Percentiles rank a stretch among this genome's conserved stretches.
These are phyloP conservation scores for Penicillium bovifimosum DNA, from an alignment of 495 filamentous ascomycete genomes.

Conservation along the genomic window DNA sequence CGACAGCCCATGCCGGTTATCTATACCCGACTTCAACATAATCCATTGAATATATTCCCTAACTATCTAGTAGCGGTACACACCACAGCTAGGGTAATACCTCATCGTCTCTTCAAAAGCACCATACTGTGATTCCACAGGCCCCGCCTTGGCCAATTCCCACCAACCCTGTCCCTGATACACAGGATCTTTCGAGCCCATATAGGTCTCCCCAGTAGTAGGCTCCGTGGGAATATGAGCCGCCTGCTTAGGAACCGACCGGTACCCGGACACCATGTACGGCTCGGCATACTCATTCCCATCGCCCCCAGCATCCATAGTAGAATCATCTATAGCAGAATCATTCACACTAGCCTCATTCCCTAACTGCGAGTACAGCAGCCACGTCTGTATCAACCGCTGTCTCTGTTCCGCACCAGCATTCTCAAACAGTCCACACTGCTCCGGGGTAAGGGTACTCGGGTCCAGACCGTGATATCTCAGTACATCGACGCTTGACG, in stretches of 20 bases:
- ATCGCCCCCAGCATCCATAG: conserved; percentile 25
- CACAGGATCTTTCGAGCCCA: conserved; percentile 55
- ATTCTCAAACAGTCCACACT: conserved; percentile 56
- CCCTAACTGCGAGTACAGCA: conserved; percentile 44
- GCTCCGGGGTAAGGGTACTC: conserved; percentile 46
- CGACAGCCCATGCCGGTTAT: background rate
- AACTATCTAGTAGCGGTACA: background rate
- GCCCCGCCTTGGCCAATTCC: conserved; percentile 36
- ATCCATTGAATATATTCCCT: background rate
- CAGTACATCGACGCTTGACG: conserved; percentile 28
- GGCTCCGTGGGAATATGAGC: conserved; percentile 20
- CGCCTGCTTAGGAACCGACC: conserved; percentile 38
- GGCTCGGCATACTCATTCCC: conserved; percentile 49
- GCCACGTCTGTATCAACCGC: conserved; percentile 63
- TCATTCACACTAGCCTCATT: conserved; percentile 19
- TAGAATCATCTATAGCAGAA: conserved; percentile 45
- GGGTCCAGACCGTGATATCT: conserved; percentile 50
- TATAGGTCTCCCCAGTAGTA: conserved; percentile 44
- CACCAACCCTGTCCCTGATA: conserved; percentile 48
- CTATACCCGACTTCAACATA: background rate
- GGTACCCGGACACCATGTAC: conserved; percentile 68
- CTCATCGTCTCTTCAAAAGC: conserved; percentile 41
- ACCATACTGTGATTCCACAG: conserved; percentile 58
- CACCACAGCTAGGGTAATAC: conserved; percentile 1
- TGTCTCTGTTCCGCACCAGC: conserved; percentile 53